phyloP scores from a whole-genome alignment of 2,329 filamentous ascomycete genomes.

The Hymenoscyphus albidus region DNA sequence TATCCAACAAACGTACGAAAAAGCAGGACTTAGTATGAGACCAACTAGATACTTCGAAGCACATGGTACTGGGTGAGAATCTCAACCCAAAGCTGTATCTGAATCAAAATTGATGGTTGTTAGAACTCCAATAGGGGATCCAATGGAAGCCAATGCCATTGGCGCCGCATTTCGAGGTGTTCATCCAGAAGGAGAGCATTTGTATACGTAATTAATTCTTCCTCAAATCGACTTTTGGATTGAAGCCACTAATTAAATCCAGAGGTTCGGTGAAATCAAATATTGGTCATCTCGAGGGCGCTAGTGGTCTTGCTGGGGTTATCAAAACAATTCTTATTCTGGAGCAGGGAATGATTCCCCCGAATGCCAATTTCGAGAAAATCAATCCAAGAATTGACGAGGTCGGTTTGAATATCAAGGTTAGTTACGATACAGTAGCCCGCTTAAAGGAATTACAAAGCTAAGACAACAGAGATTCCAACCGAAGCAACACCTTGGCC shows the following conservation, averaged over 20 bases:
- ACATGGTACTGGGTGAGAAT: too few species aligned
- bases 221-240: background rate
- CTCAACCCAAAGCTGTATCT: too few species aligned
- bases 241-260: background rate
- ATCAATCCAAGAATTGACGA: slow-evolving; percentile 34
- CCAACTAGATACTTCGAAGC: slow-evolving; percentile 14
- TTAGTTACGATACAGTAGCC: too few species aligned
- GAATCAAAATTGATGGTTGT: too few species aligned
- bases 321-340: slow-evolving; percentile 40
- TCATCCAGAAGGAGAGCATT: background rate
- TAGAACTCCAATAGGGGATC: slow-evolving; percentile 14
- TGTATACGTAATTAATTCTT: slow-evolving; percentile 17
- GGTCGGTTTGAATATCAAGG: slow-evolving; percentile 32
- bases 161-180: background rate
- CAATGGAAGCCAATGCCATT: slow-evolving; percentile 11
- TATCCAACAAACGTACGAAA: slow-evolving; percentile 7
- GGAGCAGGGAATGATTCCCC: slow-evolving; percentile 39
- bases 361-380: slow-evolving; percentile 39
- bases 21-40: slow-evolving; percentile 2
- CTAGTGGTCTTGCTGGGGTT: slow-evolving; percentile 35
- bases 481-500: slow-evolving; percentile 14
- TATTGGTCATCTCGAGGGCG: slow-evolving; percentile 36
- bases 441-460: too few species aligned
- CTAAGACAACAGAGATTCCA: too few species aligned
- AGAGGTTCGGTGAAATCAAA: slow-evolving; percentile 36